These are phyloP conservation scores for Gossypium arboreum DNA, from an alignment of 345 rosid genomes.

Conservation along the genomic window DNA sequence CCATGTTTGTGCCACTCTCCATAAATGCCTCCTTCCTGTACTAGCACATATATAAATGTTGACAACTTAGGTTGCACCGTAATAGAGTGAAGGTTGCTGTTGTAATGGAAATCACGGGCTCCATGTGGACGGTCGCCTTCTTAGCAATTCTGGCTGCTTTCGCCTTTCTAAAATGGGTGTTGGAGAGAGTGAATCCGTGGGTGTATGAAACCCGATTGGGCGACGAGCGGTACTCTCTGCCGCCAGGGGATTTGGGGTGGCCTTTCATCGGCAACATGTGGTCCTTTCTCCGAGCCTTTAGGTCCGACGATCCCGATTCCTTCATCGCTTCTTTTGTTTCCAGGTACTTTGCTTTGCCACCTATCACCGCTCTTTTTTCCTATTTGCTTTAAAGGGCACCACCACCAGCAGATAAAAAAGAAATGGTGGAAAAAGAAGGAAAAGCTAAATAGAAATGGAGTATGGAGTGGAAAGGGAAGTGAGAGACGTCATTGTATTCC, in stretches of 20 bases:
- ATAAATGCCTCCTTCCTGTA: too few species aligned
- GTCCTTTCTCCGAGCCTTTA: not conserved
- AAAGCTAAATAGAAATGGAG: too few species aligned
- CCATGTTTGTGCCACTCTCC: too few species aligned
- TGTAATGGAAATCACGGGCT: not conserved
- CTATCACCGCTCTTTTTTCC: too few species aligned
- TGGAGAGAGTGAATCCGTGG: not conserved
- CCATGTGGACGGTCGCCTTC: not conserved
- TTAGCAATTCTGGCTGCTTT: not conserved
- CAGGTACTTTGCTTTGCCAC: not conserved
- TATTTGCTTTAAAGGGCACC: too few species aligned
- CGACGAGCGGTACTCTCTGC: not conserved
- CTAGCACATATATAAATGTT: too few species aligned
- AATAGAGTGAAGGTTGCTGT: not conserved
- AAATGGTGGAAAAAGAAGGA: too few species aligned
- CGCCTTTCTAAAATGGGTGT: not conserved
- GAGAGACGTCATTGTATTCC: too few species aligned
- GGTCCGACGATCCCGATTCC: not conserved
- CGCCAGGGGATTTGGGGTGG: slow-evolving; percentile 1
- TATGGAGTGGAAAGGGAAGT: too few species aligned
- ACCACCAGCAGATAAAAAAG: too few species aligned
- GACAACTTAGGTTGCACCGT: too few species aligned
- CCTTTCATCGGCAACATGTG: slow-evolving; percentile 1
- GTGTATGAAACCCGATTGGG: not conserved
- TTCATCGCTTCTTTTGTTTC: not conserved